A percentile compares a stretch with the other conserved stretches of the same genome.
These are phyloP conservation scores for Euphorbia peplus DNA, from an alignment of 345 rosid genomes.

Conservation along the genomic window DNA sequence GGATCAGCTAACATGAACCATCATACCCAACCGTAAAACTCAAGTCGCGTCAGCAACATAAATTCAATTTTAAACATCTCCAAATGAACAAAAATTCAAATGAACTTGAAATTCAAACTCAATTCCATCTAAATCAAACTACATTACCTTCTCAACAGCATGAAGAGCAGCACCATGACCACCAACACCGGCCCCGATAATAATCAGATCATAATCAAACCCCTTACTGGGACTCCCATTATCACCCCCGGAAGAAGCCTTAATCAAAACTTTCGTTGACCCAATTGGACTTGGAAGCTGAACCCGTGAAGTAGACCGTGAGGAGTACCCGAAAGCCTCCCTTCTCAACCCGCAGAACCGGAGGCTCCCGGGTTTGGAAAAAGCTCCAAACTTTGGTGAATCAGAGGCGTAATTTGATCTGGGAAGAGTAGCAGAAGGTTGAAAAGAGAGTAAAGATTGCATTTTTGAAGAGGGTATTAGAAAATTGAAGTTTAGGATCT, in stretches of 20 bases:
- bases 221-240: slow-evolving; percentile 68
- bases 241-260: slow-evolving; percentile 38
- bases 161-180: slow-evolving; percentile 98
- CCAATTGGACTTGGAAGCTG: slow-evolving; percentile 16
- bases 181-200: slow-evolving; percentile 97
- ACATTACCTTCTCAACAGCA: slow-evolving; percentile 82
- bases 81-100: not conserved
- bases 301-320: slow-evolving; percentile 9
- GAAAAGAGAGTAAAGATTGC: slow-evolving; percentile 60
- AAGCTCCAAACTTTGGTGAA: slow-evolving; percentile 20
- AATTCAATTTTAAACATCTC: not conserved
- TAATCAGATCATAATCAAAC: slow-evolving; percentile 86
- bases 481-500: slow-evolving; percentile 31
- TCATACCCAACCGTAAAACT: too few relatives aligned
- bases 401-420: slow-evolving; percentile 32
- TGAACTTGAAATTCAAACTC: not conserved
- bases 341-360: slow-evolving; percentile 77
- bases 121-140: not conserved
- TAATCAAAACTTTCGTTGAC: slow-evolving; percentile 25
- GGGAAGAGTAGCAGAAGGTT: slow-evolving; percentile 22
- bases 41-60: too few relatives aligned
- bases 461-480: slow-evolving; percentile 18
- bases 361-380: slow-evolving; percentile 47
- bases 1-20: too few relatives aligned
- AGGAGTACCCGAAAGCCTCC: slow-evolving; percentile 48